Evolutionary conservation across 805 yeast genomes (phyloP), one percentile per base, ranked within the genome.

Genomic region (Yamadazyma phyllophila): DNA sequence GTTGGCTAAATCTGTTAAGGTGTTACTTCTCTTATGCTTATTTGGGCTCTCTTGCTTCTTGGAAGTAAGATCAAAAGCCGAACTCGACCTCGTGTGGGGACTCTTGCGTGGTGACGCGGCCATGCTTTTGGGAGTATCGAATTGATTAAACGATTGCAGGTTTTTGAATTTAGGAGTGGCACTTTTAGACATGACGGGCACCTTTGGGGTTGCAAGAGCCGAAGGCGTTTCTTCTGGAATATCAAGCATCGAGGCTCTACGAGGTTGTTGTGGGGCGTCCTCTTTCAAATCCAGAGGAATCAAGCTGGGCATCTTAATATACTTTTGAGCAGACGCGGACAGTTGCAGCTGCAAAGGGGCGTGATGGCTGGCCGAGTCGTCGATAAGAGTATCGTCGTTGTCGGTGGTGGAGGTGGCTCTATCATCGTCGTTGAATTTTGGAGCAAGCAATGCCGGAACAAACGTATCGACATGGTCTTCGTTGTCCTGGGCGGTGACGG

Each of bases 321-420:
- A 51, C 20, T 48, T 44, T 20, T 20, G 24, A 20, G 24, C 24
- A 32, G 40, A 42, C 16, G 33, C 24, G 11, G 46, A 13, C 9
- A n/a, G 5, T n/a, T n/a, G n/a, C n/a, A n/a, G n/a, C n/a, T n/a
- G n/a, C 15, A 15, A 24, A 15, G 31, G 15, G 12, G 32, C 14
- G 3, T 30, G 36, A 10, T 40, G 36, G 14, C 26, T 12, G 9
- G 36, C 5, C 3, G 46, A 30, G n/a, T 55, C 58, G 20, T 60
- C 64, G 13, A 57, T 54, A 34, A 61, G 50, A 7, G 66, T 62
- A 17, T 58, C 63, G 14, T 62, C 65, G 34, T 60, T 59, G 17
- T 58, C 60, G 20, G 44, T 36, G 12, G 32, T 31, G 24, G 20
- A 27, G 17, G 36, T 29, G 20, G 26, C 29, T n/a, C 44, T 27